These are phyloP conservation scores for Alternaria conjuncta DNA, from an alignment of 2,329 filamentous ascomycete species.

Conservation along the genomic window DNA sequence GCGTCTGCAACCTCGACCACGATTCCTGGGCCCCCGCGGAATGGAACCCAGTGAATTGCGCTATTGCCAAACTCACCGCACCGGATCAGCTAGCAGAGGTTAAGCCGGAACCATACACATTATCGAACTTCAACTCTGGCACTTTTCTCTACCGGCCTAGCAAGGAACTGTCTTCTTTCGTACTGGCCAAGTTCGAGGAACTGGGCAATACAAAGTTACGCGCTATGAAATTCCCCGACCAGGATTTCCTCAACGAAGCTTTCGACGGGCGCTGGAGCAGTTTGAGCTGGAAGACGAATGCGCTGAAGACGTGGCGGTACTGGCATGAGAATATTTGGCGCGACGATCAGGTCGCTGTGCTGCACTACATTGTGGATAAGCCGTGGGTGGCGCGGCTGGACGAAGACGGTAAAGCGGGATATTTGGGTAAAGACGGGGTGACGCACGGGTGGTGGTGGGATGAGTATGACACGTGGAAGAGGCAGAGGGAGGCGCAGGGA, in stretches of 20 bases:
- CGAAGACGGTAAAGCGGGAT: constrained; percentile 54
- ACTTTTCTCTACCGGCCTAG: constrained; percentile 59
- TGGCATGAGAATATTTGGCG: constrained; percentile 60
- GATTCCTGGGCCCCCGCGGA: constrained; percentile 59
- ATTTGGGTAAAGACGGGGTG: constrained; percentile 58
- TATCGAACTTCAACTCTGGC: constrained; percentile 59
- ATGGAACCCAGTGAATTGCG: constrained; percentile 58
- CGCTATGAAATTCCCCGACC: constrained; percentile 60
- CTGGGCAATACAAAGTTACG: constrained; percentile 44
- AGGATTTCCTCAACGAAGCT: constrained; percentile 60
- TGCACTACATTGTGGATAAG: constrained; percentile 65
- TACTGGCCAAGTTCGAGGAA: constrained; percentile 51
- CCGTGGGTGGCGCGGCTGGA: constrained; percentile 57
- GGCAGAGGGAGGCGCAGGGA: constrained; percentile 27
- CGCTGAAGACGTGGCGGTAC: constrained; percentile 61
- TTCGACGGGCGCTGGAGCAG: constrained; percentile 54
- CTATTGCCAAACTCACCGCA: constrained; percentile 52
- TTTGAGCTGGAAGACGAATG: constrained; percentile 60
- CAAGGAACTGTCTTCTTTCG: constrained; percentile 46
- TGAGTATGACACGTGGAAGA: constrained; percentile 52
- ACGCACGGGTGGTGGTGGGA: constrained; percentile 63
- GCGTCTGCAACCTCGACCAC: constrained; percentile 60
- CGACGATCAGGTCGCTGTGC: constrained; percentile 55
- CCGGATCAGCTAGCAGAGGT: constrained; percentile 43
- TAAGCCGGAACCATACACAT: constrained; percentile 44